These are phyloP conservation scores for Eimeria maxima DNA, from an alignment of 169 alveolate genomes.

Conservation along the genomic window DNA sequence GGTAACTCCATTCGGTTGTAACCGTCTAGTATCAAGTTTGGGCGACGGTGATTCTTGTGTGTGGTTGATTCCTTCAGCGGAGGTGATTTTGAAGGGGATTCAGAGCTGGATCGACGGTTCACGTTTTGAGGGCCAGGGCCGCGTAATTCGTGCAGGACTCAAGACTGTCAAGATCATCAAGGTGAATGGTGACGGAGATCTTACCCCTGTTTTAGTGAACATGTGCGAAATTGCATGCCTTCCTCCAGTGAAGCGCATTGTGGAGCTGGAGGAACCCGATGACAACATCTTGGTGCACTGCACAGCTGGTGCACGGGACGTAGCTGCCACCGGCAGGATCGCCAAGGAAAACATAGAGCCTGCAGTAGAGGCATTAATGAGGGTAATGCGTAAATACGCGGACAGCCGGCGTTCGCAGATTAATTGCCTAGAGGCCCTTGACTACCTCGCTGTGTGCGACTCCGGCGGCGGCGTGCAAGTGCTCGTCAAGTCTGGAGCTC, in stretches of 20 bases:
- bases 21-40: not conserved
- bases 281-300: slow-evolving; percentile 92
- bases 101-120: slow-evolving; percentile 91
- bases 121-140: slow-evolving; percentile 90
- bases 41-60: not conserved
- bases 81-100: slow-evolving; percentile 88
- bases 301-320: slow-evolving; percentile 88
- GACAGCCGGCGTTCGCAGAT: slow-evolving; percentile 93
- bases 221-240: slow-evolving; percentile 90
- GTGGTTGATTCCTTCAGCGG: slow-evolving; percentile 71
- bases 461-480: slow-evolving; percentile 88
- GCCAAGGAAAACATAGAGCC: slow-evolving; percentile 85
- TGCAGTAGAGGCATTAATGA: slow-evolving; percentile 89
- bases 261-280: slow-evolving; percentile 92
- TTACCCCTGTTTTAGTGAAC: slow-evolving; percentile 84
- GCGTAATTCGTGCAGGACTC: slow-evolving; percentile 91
- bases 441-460: slow-evolving; percentile 88
- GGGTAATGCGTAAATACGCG: slow-evolving; percentile 91
- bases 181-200: slow-evolving; percentile 84
- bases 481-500: slow-evolving; percentile 88
- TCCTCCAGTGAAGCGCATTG: slow-evolving; percentile 90
- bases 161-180: slow-evolving; percentile 88
- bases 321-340: slow-evolving; percentile 88
- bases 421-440: slow-evolving; percentile 90
- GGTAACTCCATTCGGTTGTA: not conserved